Conservation (phyloP, 768 basidiomycete species). For the Suillus lakei region DNA sequence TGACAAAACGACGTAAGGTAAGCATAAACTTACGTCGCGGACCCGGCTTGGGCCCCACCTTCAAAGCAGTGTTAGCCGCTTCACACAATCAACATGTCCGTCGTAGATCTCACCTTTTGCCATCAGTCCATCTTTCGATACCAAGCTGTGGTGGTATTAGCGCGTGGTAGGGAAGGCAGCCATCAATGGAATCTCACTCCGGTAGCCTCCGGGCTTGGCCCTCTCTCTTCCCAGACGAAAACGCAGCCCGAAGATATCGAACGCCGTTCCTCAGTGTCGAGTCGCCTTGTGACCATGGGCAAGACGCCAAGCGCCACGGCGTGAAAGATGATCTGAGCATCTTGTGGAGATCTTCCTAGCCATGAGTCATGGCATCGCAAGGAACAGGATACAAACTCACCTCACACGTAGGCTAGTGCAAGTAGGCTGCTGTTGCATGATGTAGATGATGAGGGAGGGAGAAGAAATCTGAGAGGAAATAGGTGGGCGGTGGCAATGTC, state of each 20-base stretch:
- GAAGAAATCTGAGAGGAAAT: constrained; percentile 5
- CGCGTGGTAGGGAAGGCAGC: constrained; percentile 6
- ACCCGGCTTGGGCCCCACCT: constrained; percentile 83
- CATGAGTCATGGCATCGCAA: neutral
- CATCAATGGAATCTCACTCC: constrained; percentile 50
- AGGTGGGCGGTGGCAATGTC: neutral
- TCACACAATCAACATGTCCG: neutral
- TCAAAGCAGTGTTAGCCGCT: constrained; percentile 5
- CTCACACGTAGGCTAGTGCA: constrained; percentile 63
- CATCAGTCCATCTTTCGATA: constrained; percentile 85
- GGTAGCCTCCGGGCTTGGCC: constrained; percentile 65
- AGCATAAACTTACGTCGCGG: constrained; percentile 59
- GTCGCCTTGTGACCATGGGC: constrained; percentile 70
- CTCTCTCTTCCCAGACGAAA: constrained; percentile 86
- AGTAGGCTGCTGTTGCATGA: constrained; percentile 71
- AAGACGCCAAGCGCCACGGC: constrained; percentile 62
- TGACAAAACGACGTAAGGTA: neutral
- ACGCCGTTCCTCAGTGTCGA: constrained; percentile 78
- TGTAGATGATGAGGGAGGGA: constrained; percentile 6
- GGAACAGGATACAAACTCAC: constrained; percentile 20
- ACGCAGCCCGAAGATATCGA: constrained; percentile 72
- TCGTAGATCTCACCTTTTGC: constrained; percentile 43
- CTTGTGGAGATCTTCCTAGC: constrained; percentile 51
- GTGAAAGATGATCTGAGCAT: constrained; percentile 78
- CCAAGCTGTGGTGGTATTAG: constrained; percentile 53